Evolutionary conservation across 768 basidiomycete genomes (phyloP).

Genomic region (Mycena amicta): DNA sequence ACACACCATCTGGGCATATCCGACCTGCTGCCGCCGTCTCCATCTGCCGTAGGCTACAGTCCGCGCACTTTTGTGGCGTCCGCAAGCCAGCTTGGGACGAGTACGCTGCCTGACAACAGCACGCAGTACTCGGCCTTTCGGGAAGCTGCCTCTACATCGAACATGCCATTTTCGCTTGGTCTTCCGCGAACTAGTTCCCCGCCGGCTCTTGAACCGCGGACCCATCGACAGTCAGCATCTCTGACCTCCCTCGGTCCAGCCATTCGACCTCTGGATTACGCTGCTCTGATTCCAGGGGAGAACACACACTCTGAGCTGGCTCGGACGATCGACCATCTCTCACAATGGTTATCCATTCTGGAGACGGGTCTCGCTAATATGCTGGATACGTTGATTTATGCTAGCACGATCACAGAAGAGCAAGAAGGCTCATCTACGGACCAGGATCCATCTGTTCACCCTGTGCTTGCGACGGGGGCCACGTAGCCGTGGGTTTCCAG

Average conservation of each 20-base stretch:
- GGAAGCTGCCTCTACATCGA: conserved; percentile 26
- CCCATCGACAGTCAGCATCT: no score
- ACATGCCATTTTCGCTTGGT: conserved; percentile 39
- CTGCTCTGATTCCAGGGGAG: conserved; percentile 52
- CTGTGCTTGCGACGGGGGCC: neutral
- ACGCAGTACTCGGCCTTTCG: conserved; percentile 24
- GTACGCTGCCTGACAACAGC: conserved; percentile 23
- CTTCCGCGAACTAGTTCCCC: conserved; percentile 35
- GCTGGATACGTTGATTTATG: conserved; percentile 51
- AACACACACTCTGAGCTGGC: conserved; percentile 71
- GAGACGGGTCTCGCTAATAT: conserved; percentile 72
- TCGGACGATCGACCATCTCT: conserved; percentile 72
- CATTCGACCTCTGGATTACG: conserved; percentile 73
- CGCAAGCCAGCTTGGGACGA: conserved; percentile 40
- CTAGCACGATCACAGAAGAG: conserved; percentile 67
- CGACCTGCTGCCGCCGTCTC: conserved; percentile 77
- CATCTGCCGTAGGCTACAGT: conserved; percentile 46
- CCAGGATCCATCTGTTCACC: neutral
- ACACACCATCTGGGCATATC: conserved; percentile 68
- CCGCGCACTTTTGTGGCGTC: conserved; percentile 40
- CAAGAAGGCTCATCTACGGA: conserved; percentile 41
- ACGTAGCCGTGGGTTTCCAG: conserved; percentile 36
- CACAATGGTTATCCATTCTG: conserved; percentile 73
- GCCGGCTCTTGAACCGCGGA: conserved; percentile 29
- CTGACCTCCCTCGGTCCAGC: conserved; percentile 41